Percentiles rank a stretch among this genome's conserved stretches.
Conservation (phyloP, 75 land plant genomes). For the Selaginella moellendorffii region DNA sequence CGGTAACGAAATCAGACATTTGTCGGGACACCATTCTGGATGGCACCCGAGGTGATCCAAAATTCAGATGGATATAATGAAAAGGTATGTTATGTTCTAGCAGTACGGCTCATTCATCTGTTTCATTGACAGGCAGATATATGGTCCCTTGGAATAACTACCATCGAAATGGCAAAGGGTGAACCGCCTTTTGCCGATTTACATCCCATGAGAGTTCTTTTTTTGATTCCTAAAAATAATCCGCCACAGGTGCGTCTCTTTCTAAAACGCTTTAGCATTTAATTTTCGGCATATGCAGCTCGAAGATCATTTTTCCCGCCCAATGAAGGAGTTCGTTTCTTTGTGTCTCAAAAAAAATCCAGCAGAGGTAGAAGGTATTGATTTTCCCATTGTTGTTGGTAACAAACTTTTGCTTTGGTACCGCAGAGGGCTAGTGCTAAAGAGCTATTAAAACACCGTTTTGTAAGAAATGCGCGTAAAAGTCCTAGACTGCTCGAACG, state of each 20-base stretch:
- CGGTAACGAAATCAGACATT: conserved; percentile 50
- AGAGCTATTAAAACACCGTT: conserved; percentile 80
- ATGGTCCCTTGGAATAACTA: conserved; percentile 97
- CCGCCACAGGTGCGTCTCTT: conserved; percentile 79
- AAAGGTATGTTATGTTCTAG: conserved; percentile 37
- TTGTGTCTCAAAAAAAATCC: conserved; percentile 80
- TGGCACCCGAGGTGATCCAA: conserved; percentile 99
- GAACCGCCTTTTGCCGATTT: conserved; percentile 98
- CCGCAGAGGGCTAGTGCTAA: conserved; percentile 93
- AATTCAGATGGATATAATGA: conserved; percentile 98
- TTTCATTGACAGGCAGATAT: conserved; percentile 77
- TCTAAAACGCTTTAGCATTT: not conserved
- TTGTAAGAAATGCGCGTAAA: conserved; percentile 79
- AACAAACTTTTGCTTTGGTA: not conserved
- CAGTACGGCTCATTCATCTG: not conserved
- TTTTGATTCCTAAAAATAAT: conserved; percentile 89
- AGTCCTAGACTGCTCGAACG: conserved; percentile 83
- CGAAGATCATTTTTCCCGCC: conserved; percentile 95
- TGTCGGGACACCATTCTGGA: conserved; percentile 99
- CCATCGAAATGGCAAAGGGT: conserved; percentile 99
- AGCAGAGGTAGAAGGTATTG: conserved; percentile 44
- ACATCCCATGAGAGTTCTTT: conserved; percentile 98
- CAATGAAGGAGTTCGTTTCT: conserved; percentile 88
- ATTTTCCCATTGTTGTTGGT: not conserved
- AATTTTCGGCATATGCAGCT: conserved; percentile 38